Percentiles rank a stretch among this genome's conserved stretches.
phyloP scores from a whole-genome alignment of 352 stramenopile species.

The Pythium vanterpoolii region DNA sequence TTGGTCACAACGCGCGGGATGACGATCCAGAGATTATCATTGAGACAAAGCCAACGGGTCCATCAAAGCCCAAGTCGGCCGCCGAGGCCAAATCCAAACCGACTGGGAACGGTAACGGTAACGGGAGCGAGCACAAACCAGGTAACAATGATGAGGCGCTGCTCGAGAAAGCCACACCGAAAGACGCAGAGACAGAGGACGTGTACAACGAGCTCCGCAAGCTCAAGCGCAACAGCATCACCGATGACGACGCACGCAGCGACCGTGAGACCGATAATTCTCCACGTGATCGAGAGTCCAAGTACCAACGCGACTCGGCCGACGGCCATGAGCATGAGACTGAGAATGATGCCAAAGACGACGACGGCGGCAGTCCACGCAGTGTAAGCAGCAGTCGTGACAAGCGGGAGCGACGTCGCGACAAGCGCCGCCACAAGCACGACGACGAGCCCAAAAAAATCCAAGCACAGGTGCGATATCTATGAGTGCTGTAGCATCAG shows the following conservation, averaged over 20 bases:
- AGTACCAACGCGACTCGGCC: slow-evolving; percentile 5
- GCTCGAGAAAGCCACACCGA: slow-evolving; percentile 22
- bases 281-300: slow-evolving; percentile 26
- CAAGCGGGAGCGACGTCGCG: slow-evolving; percentile 47
- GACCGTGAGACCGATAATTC: slow-evolving; percentile 13
- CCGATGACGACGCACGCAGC: slow-evolving; percentile 25
- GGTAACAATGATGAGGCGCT: slow-evolving; percentile 24
- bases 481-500: too few species aligned
- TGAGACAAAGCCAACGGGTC: slow-evolving; percentile 37
- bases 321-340: slow-evolving; percentile 17
- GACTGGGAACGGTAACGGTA: background rate
- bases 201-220: slow-evolving; percentile 61
- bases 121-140: slow-evolving; percentile 15
- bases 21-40: slow-evolving; percentile 59
- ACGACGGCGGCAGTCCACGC: slow-evolving; percentile 2
- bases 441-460: slow-evolving; percentile 67
- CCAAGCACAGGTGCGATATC: slow-evolving; percentile 43
- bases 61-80: slow-evolving; percentile 10
- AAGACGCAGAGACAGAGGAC: slow-evolving; percentile 29
- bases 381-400: slow-evolving; percentile 25
- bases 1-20: slow-evolving; percentile 24
- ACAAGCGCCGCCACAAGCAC: slow-evolving; percentile 54
- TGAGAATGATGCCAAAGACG: slow-evolving; percentile 33
- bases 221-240: slow-evolving; percentile 36
- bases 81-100: slow-evolving; percentile 20